Evolutionary conservation across 768 basidiomycete genomes (phyloP).

Genomic region (Omphalotus guepiniiformis): DNA sequence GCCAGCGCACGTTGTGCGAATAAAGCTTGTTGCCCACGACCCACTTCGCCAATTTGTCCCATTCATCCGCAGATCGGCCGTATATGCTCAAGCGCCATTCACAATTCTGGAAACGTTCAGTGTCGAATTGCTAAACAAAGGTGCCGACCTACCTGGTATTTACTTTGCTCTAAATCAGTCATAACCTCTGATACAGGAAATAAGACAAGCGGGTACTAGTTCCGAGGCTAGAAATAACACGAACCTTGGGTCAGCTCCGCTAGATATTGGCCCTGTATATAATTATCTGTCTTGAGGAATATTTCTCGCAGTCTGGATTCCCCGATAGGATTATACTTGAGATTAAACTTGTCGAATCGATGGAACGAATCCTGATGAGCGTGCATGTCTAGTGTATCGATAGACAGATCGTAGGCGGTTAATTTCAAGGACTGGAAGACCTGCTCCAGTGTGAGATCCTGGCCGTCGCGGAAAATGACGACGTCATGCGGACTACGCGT

Average conservation of each 20-base stretch:
- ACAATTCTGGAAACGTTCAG: slow-evolving; percentile 56
- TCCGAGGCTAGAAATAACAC: slow-evolving; percentile 7
- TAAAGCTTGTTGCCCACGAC: slow-evolving; percentile 88
- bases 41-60: slow-evolving; percentile 99
- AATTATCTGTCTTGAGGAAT: slow-evolving; percentile 97
- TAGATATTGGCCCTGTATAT: slow-evolving; percentile 86
- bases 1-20: slow-evolving; percentile 98
- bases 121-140: neutral
- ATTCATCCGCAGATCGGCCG: slow-evolving; percentile 77
- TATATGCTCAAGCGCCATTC: slow-evolving; percentile 99
- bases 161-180: slow-evolving; percentile 96
- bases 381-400: slow-evolving; percentile 99
- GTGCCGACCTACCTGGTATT: slow-evolving; percentile 73
- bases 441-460: slow-evolving; percentile 81
- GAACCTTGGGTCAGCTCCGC: slow-evolving; percentile 91
- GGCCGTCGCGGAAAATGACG: slow-evolving; percentile 92
- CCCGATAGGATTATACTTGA: slow-evolving; percentile 96
- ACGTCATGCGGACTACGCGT: slow-evolving; percentile 58
- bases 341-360: slow-evolving; percentile 96
- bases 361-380: slow-evolving; percentile 98
- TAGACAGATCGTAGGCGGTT: slow-evolving; percentile 95
- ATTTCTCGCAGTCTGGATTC: slow-evolving; percentile 94
- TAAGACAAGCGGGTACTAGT: neutral
- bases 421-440: slow-evolving; percentile 96
- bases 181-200: slow-evolving; percentile 71